phyloP scores from a whole-genome alignment of 1,284 basidiomycete genomes.

The Wallemia mellicola region DNA sequence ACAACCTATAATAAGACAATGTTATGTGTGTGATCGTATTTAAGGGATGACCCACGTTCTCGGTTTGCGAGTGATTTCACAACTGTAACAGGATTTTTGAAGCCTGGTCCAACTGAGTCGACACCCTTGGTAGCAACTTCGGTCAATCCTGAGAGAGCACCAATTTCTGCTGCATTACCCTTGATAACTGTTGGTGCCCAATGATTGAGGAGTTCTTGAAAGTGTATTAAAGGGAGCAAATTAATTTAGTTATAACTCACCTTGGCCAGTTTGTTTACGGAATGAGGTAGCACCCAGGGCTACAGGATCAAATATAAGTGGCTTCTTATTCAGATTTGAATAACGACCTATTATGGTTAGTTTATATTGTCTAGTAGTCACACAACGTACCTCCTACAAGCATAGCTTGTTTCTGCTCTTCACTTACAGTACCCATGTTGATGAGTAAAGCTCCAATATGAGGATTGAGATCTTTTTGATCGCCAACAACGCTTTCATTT shows the following conservation, averaged over 20 bases:
- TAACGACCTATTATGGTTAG: conserved; percentile 14
- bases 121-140: conserved; percentile 66
- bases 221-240: no score
- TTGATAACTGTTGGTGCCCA: conserved; percentile 84
- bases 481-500: conserved; percentile 16
- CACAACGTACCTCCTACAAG: conserved; percentile 32
- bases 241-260: no score
- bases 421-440: conserved; percentile 63
- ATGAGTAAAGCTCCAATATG: conserved; percentile 43
- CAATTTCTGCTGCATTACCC: conserved; percentile 78
- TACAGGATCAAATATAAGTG: conserved; percentile 75
- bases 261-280: conserved; percentile 25
- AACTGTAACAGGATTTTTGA: conserved; percentile 39
- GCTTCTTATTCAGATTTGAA: conserved; percentile 43
- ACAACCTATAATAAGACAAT: conserved; percentile 23
- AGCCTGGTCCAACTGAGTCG: conserved; percentile 46
- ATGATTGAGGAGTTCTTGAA: conserved; percentile 42
- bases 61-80: conserved; percentile 38
- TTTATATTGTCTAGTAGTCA: conserved; percentile 8
- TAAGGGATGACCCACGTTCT: conserved; percentile 27
- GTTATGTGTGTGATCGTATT: no score
- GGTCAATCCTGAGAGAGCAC: conserved; percentile 34
- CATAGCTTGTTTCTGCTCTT: conserved; percentile 35
- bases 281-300: conserved; percentile 60
- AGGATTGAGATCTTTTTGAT: conserved; percentile 40